A percentile compares a stretch with the other conserved stretches of the same genome.
Evolutionary conservation across 177 flowering plant genomes (phyloP).

Genomic region (Vitis hybrid): DNA sequence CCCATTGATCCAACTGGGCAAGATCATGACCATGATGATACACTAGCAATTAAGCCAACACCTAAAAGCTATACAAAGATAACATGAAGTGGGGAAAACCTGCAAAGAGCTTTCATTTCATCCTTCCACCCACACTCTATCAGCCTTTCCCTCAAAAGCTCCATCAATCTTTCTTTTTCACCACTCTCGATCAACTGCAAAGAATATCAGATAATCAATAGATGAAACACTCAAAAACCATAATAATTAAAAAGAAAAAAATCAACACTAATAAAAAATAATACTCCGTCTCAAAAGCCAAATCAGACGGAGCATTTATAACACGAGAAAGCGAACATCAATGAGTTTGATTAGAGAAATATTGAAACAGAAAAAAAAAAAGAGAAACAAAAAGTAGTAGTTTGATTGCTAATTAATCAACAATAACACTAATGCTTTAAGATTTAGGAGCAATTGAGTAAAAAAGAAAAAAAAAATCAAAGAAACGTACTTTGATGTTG

Average conservation of each 20-base stretch:
- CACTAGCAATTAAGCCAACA: too few relatives aligned
- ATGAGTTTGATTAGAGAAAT: too few relatives aligned
- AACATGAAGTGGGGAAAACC: slow-evolving; percentile 33
- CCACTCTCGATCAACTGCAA: slow-evolving; percentile 84
- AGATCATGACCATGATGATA: too few relatives aligned
- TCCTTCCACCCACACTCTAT: slow-evolving; percentile 95
- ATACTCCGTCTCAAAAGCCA: too few relatives aligned
- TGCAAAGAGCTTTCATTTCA: slow-evolving; percentile 90
- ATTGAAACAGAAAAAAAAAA: background rate
- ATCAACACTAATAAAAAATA: too few relatives aligned
- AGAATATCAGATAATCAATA: background rate
- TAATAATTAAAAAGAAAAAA: background rate
- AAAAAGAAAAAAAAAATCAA: background rate
- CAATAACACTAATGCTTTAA: background rate
- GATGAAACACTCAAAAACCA: background rate
- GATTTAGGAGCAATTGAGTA: background rate
- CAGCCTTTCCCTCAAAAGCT: slow-evolving; percentile 91
- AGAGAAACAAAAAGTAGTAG: background rate
- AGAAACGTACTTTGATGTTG: slow-evolving; percentile 61
- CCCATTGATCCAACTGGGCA: too few relatives aligned
- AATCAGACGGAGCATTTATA: too few relatives aligned
- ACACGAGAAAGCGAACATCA: too few relatives aligned
- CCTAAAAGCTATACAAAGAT: background rate
- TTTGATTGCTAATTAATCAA: too few relatives aligned
- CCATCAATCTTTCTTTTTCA: slow-evolving; percentile 83